Percentiles rank a stretch among this genome's conserved stretches.
Evolutionary conservation across 2,329 filamentous ascomycete species (phyloP).

Genomic region (Aspergillus sojae): DNA sequence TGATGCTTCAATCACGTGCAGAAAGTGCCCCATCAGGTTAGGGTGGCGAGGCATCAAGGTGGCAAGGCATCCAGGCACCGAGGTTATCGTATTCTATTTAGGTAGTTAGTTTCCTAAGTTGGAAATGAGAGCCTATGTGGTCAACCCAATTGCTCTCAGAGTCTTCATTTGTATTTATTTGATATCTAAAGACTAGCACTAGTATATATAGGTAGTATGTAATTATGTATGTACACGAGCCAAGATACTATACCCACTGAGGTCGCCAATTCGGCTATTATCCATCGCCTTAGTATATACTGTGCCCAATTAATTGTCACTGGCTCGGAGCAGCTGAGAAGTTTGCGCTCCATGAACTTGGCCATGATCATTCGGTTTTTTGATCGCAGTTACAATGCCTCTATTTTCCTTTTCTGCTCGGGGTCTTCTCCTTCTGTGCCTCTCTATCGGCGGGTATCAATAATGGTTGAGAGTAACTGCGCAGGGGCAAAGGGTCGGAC

Average conservation of each 20-base stretch:
- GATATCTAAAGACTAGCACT: background rate
- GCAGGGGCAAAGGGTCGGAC: conserved; percentile 9
- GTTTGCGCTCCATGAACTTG: conserved; percentile 43
- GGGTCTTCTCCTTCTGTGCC: conserved; percentile 9
- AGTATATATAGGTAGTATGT: background rate
- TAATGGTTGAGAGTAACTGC: conserved; percentile 15
- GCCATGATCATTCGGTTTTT: conserved; percentile 50
- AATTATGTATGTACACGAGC: background rate
- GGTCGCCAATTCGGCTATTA: background rate
- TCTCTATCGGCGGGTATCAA: conserved; percentile 26
- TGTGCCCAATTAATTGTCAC: background rate
- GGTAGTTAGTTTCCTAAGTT: background rate
- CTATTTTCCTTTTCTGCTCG: conserved; percentile 35
- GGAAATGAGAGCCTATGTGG: background rate
- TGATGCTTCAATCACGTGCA: background rate
- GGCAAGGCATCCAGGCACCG: background rate
- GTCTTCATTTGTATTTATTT: background rate
- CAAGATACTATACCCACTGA: background rate
- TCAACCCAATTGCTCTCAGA: background rate
- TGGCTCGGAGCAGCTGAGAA: conserved; percentile 22
- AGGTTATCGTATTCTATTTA: background rate
- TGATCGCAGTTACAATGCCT: conserved; percentile 52
- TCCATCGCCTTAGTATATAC: background rate
- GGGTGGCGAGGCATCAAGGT: background rate
- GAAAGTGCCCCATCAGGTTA: background rate